Percentiles rank a stretch among this genome's conserved stretches.
phyloP scores from a whole-genome alignment of 2,329 filamentous ascomycete species.

The Colletotrichum ledebouriae region DNA sequence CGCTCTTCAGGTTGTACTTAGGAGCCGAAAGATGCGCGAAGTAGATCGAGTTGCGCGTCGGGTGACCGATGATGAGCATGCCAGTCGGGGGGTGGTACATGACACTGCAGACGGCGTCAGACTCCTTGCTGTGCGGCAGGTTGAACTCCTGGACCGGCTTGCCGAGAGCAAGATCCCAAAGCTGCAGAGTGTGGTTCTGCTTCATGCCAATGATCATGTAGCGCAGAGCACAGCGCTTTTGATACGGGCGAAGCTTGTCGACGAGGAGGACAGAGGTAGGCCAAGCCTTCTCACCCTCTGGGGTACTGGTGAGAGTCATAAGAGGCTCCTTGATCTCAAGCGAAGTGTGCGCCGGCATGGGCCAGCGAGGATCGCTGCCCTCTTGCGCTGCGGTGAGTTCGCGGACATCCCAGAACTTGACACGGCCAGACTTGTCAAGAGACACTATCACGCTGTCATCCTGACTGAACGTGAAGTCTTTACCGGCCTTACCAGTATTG shows the following conservation, averaged over 20 bases:
- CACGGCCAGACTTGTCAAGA: conserved; percentile 93
- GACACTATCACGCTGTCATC: conserved; percentile 96
- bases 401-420: conserved; percentile 98
- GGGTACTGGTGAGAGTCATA: conserved; percentile 87
- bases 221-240: conserved; percentile 88
- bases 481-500: conserved; percentile 96
- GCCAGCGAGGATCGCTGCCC: conserved; percentile 63
- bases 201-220: conserved; percentile 99
- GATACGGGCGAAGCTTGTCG: conserved; percentile 94
- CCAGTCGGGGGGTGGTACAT: conserved; percentile 93
- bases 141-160: conserved; percentile 98
- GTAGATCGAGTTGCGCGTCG: conserved; percentile 96
- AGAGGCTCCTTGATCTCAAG: conserved; percentile 88
- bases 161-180: conserved; percentile 96
- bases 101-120: conserved; percentile 97
- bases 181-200: conserved; percentile 97
- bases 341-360: conserved; percentile 67
- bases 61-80: conserved; percentile 95
- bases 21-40: conserved; percentile 96
- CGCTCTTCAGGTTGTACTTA: conserved; percentile 84
- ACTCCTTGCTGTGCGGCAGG: conserved; percentile 94
- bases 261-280: conserved; percentile 96
- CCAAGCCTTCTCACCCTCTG: conserved; percentile 93
- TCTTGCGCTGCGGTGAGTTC: conserved; percentile 73
- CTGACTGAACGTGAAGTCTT: conserved; percentile 98